Percentiles rank a stretch among this genome's conserved stretches.
Conservation (phyloP, 257 asterid species). For the Misopates orontium region DNA sequence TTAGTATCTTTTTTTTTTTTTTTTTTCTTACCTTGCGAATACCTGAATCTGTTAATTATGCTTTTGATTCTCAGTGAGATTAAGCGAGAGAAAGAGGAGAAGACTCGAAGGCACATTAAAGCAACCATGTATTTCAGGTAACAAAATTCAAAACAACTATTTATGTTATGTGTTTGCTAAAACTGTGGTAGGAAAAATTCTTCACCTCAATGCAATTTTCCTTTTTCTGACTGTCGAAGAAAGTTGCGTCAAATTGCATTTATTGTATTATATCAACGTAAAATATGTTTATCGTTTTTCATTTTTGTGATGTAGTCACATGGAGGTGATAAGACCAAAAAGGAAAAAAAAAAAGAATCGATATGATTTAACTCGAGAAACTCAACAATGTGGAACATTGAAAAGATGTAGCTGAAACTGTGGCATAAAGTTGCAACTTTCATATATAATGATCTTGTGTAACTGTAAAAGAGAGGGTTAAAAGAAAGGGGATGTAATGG, state of each 20-base stretch:
- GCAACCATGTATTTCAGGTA: conserved; percentile 50
- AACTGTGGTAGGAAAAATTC: not conserved
- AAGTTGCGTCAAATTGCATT: not conserved
- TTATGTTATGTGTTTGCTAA: conserved; percentile 7
- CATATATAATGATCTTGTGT: not conserved
- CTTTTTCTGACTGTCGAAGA: not conserved
- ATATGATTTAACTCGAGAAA: not conserved
- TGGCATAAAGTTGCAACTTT: not conserved
- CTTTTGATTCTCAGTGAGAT: conserved; percentile 53
- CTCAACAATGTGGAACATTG: not conserved
- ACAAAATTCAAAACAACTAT: conserved; percentile 8
- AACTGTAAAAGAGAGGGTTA: not conserved
- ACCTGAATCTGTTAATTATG: conserved; percentile 17
- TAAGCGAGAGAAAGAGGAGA: conserved; percentile 61
- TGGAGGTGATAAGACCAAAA: not conserved
- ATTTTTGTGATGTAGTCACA: not conserved
- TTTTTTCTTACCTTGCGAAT: conserved; percentile 10
- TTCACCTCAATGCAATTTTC: conserved; percentile 11
- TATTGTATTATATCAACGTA: conserved; percentile 6
- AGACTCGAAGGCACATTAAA: conserved; percentile 39
- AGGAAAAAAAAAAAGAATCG: not conserved
- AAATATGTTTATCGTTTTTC: not conserved
- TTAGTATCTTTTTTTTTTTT: not conserved
- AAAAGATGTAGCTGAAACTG: not conserved
- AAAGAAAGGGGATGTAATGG: not conserved